Evolutionary conservation across 495 filamentous ascomycete species (phyloP), one percentile per base, ranked within the genome.

Genomic region (Elaphomyces granulatus): DNA sequence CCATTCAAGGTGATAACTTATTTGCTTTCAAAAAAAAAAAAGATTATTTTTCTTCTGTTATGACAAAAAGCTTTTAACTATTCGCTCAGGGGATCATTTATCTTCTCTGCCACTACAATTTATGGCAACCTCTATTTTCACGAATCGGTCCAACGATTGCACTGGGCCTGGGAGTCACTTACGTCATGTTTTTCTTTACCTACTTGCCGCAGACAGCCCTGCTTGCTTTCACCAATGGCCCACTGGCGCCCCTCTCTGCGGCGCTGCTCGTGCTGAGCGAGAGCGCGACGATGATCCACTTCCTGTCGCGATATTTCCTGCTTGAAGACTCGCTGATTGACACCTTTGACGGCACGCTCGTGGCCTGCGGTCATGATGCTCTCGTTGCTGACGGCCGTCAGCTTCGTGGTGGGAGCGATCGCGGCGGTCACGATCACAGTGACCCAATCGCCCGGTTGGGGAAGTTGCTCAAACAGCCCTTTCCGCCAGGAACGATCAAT

Each of bases 121-220:
- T 79, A 39, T 70, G 68, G 65, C 50, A 72, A 38, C 88, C 90
- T 0, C 68, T 96, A 32, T 61, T 74, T 20, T 74, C 76, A 14
- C 77, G 75, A 31, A 62, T 88, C 21, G 49, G 70, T 3, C 80
- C 83, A 8, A 85, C 80, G 20, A 42, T 84, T 33, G 64, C 68
- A n/a, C 64, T 92, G 9, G 82, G 80, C 8, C 48, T 78, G 26
- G 69, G 83, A 31, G 69, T 88, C 15, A 86, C 87, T 23, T 58
- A 70, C 15, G 65, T 67, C 28, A 80, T 94, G 80, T 96, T 98
- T 60, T 63, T 80, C 50, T 78, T 94, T 59, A 81, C 87, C 38
- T 98, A 95, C 54, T 56, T 95, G 23, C 90, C 90, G 0, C 90
- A 98, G 63, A 70, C 82, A 23, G 80, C 83, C 6, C 63, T 94